phyloP scores from a whole-genome alignment of 1,284 basidiomycete genomes.

The Phlebopus sp. region DNA sequence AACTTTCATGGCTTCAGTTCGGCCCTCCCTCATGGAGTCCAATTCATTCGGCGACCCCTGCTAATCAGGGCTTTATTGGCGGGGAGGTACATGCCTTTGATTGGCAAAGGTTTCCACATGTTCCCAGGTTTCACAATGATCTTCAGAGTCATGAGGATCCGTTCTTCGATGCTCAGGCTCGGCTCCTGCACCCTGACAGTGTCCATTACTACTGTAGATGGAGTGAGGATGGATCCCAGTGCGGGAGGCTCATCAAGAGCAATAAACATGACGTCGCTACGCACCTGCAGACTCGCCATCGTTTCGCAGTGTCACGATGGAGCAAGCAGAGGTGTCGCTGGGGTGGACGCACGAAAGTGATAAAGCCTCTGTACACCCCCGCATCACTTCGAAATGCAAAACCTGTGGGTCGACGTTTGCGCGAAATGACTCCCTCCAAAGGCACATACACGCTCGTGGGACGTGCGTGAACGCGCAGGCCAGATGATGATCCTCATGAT shows the following conservation, averaged over 20 bases:
- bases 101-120: no score
- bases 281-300: slow-evolving; percentile 14
- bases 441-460: slow-evolving; percentile 24
- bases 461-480: neutral
- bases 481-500: neutral
- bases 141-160: no score
- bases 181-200: neutral
- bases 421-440: slow-evolving; percentile 30
- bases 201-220: slow-evolving; percentile 10
- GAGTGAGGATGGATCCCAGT: slow-evolving; percentile 8
- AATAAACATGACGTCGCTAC: slow-evolving; percentile 12
- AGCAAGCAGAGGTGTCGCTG: slow-evolving; percentile 21
- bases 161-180: neutral
- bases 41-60: no score
- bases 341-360: slow-evolving; percentile 18
- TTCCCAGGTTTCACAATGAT: no score
- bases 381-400: slow-evolving; percentile 13
- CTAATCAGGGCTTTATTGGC: no score
- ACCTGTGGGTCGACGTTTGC: slow-evolving; percentile 22
- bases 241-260: slow-evolving; percentile 1
- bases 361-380: slow-evolving; percentile 25
- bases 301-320: neutral
- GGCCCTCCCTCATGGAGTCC: no score
- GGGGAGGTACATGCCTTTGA: no score
- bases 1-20: no score